Base-by-base conservation (phyloP, 1,139 yeast genomes). In the Geotrichum restrictum region DNA sequence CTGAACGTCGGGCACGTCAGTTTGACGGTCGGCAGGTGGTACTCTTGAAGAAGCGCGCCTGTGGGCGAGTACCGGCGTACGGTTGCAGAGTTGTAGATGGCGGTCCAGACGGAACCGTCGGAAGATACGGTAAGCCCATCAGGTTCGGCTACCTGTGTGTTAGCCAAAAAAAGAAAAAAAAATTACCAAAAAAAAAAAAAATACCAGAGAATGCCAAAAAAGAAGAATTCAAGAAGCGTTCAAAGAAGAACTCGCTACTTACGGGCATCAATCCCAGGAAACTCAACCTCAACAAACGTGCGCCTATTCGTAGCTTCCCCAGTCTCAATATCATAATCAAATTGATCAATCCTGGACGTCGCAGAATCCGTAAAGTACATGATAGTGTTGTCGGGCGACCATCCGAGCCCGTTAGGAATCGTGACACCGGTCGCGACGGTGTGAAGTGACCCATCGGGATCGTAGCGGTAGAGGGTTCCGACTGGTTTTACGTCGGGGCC, bases 341-440 rank as follows among this genome's bases (percentile, higher is more conserved):
- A 84, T 59, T 75, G 72, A 77, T 81, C 85, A 46, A 88, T 76
- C 1, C 75, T 77, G 58, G 71, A 75, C 7, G 79, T 77, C 45
- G 78, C 68, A 1, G 94, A 83, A 61, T 88, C 95, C 2, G 93
- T 86, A 78, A 88, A 82, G 63, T 76, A 85, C 63, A 87, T 73
- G 45, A 70, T 69, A 39, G 72, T 75, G 10, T 75, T 74, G 52
- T 76, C 79, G 42, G 69, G 67, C 41, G 75, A 72, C 77, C 88
- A 91, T 32, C 85, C 86, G 60, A 89, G 74, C n/a, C 96, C 96
- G 64, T 89, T 89, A 14, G 67, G 66, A 18, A 59, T 59, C 14
- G 58, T 57, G 6, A 59, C 50, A 22, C 55, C 53, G 14, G 59
- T 55, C 24, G 45, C 55, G 8, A 58, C 50, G 11, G 54, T 57